Evolutionary conservation across 805 yeast genomes (phyloP), one percentile per base, ranked within the genome.

Genomic region (Ogataea salicorniae): DNA sequence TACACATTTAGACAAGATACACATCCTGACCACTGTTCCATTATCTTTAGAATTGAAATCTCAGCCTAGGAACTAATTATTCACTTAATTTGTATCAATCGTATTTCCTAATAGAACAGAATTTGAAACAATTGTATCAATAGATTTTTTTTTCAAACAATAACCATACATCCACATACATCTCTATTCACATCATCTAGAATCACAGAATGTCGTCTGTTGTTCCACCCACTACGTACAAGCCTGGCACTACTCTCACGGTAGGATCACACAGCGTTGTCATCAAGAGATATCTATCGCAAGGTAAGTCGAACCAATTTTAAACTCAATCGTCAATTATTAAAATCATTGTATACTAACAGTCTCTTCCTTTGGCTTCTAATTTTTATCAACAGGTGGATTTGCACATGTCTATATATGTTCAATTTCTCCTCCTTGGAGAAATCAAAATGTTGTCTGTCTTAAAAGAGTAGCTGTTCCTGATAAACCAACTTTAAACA

Each of bases 381-480:
- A 18, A 7, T 26, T 26, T 26, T 34, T 31, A 13, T 22, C 14
- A 17, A n/a, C 34, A 59, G 74, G 84, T 41, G 99, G 99, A 14
- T 94, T 88, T 73, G 98, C 99, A 11, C 95, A 87, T 63, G 97
- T 94, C 5, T 94, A 94, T 65, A 78, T 85, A 16, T 92, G 90
- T 51, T 76, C 76, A 41, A 80, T 86, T 17, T 73, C 76, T 26
- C 90, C 90, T 6, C 72, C 78, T 4, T 79, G 79, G 50, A 72
- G 76, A 15, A 80, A 79, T 17, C 65, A 74, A 43, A 67, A 66
- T 46, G 65, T 74, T 13, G 97, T 92, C 5, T 94, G 98, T 63
- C 73, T 94, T 59, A 94, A 94, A 67, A 77, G 99, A 53, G 98
- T 94, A n/a, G 84, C 84, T 33, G 99, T 94, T 3, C 97, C 97